A percentile compares a stretch with the other conserved stretches of the same genome.
Conservation (phyloP, 73 alveolate genomes). For the Paramecium sonneborni region DNA sequence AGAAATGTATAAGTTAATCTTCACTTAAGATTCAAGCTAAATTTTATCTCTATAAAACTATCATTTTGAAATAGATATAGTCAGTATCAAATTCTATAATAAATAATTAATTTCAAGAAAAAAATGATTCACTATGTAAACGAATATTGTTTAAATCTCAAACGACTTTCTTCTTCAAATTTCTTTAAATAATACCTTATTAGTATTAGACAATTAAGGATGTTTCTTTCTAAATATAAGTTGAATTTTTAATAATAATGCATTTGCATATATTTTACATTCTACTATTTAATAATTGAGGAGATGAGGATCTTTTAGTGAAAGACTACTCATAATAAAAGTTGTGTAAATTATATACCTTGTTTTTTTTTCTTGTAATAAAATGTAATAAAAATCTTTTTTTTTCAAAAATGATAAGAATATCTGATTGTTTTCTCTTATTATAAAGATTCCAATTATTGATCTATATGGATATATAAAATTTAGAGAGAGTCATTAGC, state of each 20-base stretch:
- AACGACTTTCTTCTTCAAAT: slow-evolving; percentile 60
- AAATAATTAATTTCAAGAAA: not conserved
- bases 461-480: not conserved
- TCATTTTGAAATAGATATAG: slow-evolving; percentile 62
- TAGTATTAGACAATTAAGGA: no score
- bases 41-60: slow-evolving; percentile 59
- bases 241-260: slow-evolving; percentile 57
- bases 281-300: not conserved
- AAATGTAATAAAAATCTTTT: not conserved
- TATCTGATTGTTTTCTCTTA: not conserved
- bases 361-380: not conserved
- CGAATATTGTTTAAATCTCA: slow-evolving; percentile 29
- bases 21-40: slow-evolving; percentile 66
- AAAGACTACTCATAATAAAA: not conserved
- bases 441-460: not conserved
- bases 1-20: slow-evolving; percentile 68
- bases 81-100: slow-evolving; percentile 75
- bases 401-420: not conserved
- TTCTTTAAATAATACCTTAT: slow-evolving; percentile 62
- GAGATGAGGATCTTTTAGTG: not conserved
- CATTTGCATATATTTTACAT: not conserved
- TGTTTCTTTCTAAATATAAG: slow-evolving; percentile 65
- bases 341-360: not conserved
- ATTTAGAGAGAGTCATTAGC: not conserved
- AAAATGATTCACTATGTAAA: not conserved